Percentiles rank a stretch among this genome's conserved stretches.
These are phyloP conservation scores for Tetrahymena elliotti DNA, from an alignment of 73 alveolate species.

Conservation along the genomic window DNA sequence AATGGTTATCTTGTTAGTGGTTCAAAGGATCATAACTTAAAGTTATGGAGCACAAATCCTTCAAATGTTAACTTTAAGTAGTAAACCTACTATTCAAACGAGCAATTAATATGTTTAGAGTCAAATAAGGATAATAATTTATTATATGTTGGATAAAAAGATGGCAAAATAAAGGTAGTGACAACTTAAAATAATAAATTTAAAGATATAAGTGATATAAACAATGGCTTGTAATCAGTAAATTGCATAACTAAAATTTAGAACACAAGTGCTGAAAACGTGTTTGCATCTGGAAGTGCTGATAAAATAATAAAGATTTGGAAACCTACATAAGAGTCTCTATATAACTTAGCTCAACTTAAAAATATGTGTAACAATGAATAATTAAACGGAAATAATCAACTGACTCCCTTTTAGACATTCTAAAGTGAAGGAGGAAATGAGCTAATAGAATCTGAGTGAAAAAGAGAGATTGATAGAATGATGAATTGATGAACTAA, in stretches of 20 bases:
- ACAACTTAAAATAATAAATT: neutral
- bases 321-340: neutral
- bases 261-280: neutral
- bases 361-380: neutral
- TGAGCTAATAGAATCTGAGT: neutral
- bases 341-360: neutral
- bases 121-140: neutral
- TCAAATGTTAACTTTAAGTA: neutral
- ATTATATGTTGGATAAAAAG: conserved; percentile 52
- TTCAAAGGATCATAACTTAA: conserved; percentile 52
- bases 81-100: conserved; percentile 51
- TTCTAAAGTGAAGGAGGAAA: neutral
- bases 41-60: conserved; percentile 33
- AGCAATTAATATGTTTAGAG: conserved; percentile 23
- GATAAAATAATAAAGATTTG: neutral
- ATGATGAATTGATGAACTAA: neutral
- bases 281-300: neutral
- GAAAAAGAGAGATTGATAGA: neutral
- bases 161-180: conserved; percentile 50
- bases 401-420: neutral
- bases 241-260: neutral
- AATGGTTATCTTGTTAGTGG: conserved; percentile 47
- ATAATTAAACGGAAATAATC: neutral
- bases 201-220: neutral
- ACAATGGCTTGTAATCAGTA: neutral